phyloP scores from a whole-genome alignment of 176 grass and related monocot species.

The Avena insularis region DNA sequence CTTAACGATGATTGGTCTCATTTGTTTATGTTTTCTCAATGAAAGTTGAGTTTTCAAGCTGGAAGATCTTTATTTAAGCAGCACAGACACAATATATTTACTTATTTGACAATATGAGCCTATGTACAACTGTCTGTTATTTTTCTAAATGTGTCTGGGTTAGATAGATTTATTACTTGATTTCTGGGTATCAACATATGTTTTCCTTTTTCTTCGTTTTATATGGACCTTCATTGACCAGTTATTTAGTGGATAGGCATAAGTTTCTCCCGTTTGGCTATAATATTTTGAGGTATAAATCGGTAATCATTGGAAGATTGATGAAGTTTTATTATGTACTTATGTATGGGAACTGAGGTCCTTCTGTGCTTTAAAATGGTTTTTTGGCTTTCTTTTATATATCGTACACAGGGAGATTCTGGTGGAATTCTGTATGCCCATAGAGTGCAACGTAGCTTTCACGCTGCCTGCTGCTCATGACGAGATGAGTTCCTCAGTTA shows the following conservation, averaged over 20 bases:
- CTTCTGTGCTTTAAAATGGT: not conserved
- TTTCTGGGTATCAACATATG: not conserved
- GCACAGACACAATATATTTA: slow-evolving; percentile 1
- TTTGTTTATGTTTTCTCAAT: slow-evolving; percentile 12
- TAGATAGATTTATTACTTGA: not conserved
- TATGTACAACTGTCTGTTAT: not conserved
- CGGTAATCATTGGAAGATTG: not conserved
- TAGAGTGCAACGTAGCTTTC: slow-evolving; percentile 10
- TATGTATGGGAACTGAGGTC: not conserved
- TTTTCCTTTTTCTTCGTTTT: not conserved
- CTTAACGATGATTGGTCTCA: not conserved
- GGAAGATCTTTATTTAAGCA: slow-evolving; percentile 1
- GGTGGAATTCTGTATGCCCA: not conserved
- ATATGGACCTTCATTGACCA: slow-evolving; percentile 9
- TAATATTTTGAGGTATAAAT: not conserved
- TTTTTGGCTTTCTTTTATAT: not conserved
- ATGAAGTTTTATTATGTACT: not conserved
- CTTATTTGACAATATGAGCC: not conserved
- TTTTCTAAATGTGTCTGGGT: not conserved
- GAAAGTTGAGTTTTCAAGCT: not conserved
- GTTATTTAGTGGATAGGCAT: slow-evolving; percentile 15
- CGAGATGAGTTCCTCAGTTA: not conserved
- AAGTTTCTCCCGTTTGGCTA: not conserved
- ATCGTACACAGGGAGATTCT: not conserved
- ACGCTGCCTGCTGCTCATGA: slow-evolving; percentile 19